phyloP scores from a whole-genome alignment of 306 rosid species.

The Cucurbita maxima region DNA sequence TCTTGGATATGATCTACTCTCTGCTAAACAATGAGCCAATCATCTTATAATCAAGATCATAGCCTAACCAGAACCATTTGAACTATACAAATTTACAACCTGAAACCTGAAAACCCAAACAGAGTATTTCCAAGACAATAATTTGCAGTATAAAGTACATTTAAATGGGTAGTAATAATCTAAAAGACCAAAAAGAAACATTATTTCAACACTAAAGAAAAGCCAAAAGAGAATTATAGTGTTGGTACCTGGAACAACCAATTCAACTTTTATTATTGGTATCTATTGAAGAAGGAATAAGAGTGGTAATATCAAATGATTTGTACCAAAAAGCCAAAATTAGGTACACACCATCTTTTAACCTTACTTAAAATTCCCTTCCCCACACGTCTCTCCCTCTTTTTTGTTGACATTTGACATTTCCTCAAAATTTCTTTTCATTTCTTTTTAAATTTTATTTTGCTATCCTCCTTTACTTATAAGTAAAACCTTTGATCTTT shows the following conservation, averaged over 20 bases:
- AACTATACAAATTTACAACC: neutral
- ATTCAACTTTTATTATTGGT: neutral
- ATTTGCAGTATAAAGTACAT: neutral
- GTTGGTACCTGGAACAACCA: neutral
- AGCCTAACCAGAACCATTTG: neutral
- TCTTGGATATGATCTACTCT: conserved; percentile 68
- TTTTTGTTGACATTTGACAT: neutral
- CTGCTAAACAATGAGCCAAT: conserved; percentile 20
- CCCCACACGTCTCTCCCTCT: neutral
- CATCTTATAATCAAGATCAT: neutral
- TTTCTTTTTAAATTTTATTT: too few species aligned
- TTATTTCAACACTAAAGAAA: neutral
- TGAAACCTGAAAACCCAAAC: neutral
- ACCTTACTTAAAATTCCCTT: neutral
- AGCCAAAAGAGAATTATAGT: neutral
- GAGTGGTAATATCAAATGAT: neutral
- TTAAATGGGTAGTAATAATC: neutral
- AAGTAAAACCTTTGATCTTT: too few species aligned
- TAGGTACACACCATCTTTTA: neutral
- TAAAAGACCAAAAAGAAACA: neutral
- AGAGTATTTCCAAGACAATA: neutral
- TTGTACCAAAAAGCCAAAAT: neutral
- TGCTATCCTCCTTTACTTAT: too few species aligned
- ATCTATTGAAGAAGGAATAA: neutral
- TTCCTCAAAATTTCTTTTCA: too few species aligned